Evolutionary conservation across 176 grass and related monocot species (phyloP).

Genomic region (Paspalum notatum): DNA sequence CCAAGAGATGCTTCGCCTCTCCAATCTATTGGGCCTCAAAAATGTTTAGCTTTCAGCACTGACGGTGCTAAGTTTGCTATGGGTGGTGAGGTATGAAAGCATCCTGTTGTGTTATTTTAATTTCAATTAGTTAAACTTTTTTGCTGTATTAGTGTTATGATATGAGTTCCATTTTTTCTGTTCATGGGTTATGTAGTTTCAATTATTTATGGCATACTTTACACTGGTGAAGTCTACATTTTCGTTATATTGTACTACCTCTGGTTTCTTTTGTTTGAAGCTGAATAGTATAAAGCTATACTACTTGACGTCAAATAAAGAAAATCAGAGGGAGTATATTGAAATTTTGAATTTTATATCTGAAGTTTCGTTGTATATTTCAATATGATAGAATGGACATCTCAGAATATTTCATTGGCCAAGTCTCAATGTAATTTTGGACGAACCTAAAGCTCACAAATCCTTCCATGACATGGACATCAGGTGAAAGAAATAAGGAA

Average conservation of each 20-base stretch:
- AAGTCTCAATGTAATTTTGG: slow-evolving; percentile 61
- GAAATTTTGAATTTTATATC: background rate
- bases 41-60: slow-evolving; percentile 86
- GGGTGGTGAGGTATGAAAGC: slow-evolving; percentile 69
- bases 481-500: slow-evolving; percentile 51
- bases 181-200: background rate
- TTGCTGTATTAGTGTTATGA: background rate
- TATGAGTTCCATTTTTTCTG: background rate
- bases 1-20: slow-evolving; percentile 49
- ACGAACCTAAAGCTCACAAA: slow-evolving; percentile 94
- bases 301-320: too few species aligned
- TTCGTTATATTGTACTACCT: background rate
- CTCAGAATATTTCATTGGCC: slow-evolving; percentile 92
- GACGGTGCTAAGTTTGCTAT: slow-evolving; percentile 87
- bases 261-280: too few species aligned
- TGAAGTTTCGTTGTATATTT: slow-evolving; percentile 16
- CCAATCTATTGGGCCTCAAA: slow-evolving; percentile 75
- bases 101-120: background rate
- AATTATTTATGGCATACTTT: background rate
- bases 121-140: background rate
- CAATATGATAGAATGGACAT: slow-evolving; percentile 66
- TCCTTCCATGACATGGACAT: slow-evolving; percentile 97
- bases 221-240: background rate
- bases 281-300: too few species aligned
- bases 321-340: too few species aligned